Percentiles rank a stretch among this genome's conserved stretches.
Evolutionary conservation across 83 land plant genomes (phyloP).

Genomic region (Picea abies): DNA sequence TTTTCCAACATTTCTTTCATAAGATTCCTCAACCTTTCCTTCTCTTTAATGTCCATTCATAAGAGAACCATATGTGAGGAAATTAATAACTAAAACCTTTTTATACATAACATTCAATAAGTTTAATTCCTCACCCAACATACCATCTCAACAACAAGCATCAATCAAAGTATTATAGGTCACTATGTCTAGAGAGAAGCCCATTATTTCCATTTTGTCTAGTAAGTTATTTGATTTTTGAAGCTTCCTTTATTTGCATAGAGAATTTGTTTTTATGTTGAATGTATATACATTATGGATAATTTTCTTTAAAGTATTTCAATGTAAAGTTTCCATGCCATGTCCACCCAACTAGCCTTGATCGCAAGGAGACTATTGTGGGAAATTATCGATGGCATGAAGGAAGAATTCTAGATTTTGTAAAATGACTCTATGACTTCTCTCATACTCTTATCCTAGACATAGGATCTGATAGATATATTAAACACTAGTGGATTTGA

Average conservation of each 20-base stretch:
- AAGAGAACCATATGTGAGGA: conserved; percentile 48
- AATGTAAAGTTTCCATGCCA: conserved; percentile 57
- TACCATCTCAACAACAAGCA: conserved; percentile 48
- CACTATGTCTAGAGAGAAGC: conserved; percentile 50
- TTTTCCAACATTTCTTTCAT: conserved; percentile 30
- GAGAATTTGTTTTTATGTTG: conserved; percentile 54
- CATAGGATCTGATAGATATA: conserved; percentile 61
- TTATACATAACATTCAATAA: conserved; percentile 42
- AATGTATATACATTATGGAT: conserved; percentile 55
- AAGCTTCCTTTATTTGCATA: conserved; percentile 56
- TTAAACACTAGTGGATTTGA: conserved; percentile 37
- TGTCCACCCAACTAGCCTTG: conserved; percentile 53
- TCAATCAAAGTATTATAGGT: conserved; percentile 64
- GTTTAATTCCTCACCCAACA: conserved; percentile 42
- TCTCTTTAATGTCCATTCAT: conserved; percentile 50
- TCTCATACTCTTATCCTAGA: conserved; percentile 53
- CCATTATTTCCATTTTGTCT: conserved; percentile 48
- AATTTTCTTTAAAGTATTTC: conserved; percentile 41
- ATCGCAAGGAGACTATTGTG: conserved; percentile 65
- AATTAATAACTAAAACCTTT: conserved; percentile 47
- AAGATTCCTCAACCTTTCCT: conserved; percentile 38
- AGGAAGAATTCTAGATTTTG: conserved; percentile 27
- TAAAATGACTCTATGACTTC: conserved; percentile 58
- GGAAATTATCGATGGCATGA: conserved; percentile 46
- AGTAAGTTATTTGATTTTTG: conserved; percentile 32